These are phyloP conservation scores for Fusarium ramigenum DNA, from an alignment of 2,329 filamentous ascomycete genomes.

Conservation along the genomic window DNA sequence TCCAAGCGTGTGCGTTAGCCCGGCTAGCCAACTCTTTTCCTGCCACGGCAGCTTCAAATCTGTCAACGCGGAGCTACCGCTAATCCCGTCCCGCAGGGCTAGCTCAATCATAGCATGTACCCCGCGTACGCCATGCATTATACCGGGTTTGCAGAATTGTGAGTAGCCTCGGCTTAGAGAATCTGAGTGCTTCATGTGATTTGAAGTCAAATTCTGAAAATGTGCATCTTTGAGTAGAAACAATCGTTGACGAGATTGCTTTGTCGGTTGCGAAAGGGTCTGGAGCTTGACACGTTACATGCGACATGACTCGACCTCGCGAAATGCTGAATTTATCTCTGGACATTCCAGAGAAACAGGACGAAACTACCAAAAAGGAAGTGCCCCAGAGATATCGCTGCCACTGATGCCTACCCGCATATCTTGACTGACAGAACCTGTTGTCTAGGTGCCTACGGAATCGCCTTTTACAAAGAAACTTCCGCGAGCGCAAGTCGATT, in stretches of 20 bases:
- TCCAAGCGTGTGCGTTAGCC: not conserved
- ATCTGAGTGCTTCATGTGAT: not conserved
- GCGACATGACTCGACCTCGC: fast-evolving
- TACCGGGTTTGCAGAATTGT: fast-evolving
- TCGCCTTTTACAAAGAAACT: not conserved
- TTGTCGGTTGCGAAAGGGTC: fast-evolving
- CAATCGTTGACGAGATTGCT: not conserved
- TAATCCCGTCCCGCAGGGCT: not conserved
- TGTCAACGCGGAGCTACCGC: not conserved
- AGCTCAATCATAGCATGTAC: not conserved
- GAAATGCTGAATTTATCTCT: fast-evolving
- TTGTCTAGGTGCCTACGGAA: not conserved
- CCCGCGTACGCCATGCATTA: not conserved
- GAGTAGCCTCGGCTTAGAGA: not conserved
- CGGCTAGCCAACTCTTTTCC: not conserved
- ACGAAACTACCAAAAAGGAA: fast-evolving
- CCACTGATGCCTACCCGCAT: no score
- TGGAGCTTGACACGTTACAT: fast-evolving
- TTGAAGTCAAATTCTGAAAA: fast-evolving
- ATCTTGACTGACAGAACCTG: not conserved
- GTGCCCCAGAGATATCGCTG: fast-evolving
- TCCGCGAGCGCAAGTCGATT: not conserved
- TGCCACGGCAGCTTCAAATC: not conserved
- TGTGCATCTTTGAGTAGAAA: fast-evolving
- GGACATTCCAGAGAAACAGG: fast-evolving